These are phyloP conservation scores for Meira nashicola DNA, from an alignment of 1,284 basidiomycete species.

Conservation along the genomic window DNA sequence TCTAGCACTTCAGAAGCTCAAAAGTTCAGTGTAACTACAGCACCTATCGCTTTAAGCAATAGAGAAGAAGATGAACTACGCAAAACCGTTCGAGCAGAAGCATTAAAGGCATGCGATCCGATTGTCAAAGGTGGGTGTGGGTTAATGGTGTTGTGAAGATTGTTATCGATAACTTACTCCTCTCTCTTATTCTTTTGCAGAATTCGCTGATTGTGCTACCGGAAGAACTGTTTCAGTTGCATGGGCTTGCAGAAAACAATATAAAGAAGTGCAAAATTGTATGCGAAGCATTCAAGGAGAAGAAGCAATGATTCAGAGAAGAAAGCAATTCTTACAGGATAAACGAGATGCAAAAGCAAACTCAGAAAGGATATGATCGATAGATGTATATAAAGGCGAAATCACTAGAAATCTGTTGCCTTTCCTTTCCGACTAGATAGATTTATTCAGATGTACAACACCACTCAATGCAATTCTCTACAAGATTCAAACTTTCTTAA, in stretches of 20 bases:
- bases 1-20: too few relatives aligned
- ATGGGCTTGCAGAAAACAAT: conserved; percentile 71
- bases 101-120: conserved; percentile 71
- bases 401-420: too few relatives aligned
- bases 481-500: too few relatives aligned
- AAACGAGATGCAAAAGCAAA: not conserved
- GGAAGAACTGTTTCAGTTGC: conserved; percentile 77
- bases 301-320: conserved; percentile 6
- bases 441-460: too few relatives aligned
- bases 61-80: conserved; percentile 79
- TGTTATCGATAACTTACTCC: not conserved
- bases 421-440: too few relatives aligned
- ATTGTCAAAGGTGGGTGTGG: conserved; percentile 65
- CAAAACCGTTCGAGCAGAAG: conserved; percentile 73
- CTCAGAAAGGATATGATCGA: not conserved
- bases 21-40: not conserved
- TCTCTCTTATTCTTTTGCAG: conserved; percentile 55
- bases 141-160: not conserved
- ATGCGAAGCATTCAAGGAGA: conserved; percentile 63
- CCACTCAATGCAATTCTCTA: too few relatives aligned
- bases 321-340: conserved; percentile 1
- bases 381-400: too few relatives aligned
- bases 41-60: conserved; percentile 67
- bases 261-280: conserved; percentile 71
- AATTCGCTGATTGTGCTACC: conserved; percentile 74